Conservation (phyloP, 768 basidiomycete genomes). For the Suillus fuscotomentosus region DNA sequence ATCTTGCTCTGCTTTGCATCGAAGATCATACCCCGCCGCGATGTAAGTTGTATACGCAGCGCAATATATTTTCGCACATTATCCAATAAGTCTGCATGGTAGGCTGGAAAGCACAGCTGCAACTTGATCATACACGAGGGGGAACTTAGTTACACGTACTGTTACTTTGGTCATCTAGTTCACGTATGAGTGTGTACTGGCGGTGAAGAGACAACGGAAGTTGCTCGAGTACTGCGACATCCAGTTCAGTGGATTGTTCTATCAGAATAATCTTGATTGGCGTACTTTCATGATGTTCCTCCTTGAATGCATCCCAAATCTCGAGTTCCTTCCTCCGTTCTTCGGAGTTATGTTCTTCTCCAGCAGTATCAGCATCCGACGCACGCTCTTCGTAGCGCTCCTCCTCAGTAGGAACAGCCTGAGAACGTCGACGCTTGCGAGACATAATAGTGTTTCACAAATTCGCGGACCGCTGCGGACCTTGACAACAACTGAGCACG, state of each 20-base stretch:
- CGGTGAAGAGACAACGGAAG: conserved; percentile 73
- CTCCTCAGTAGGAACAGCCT: conserved; percentile 33
- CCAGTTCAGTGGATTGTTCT: conserved; percentile 1
- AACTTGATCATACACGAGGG: conserved; percentile 7
- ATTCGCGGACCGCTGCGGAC: not conserved
- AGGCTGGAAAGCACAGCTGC: conserved; percentile 27
- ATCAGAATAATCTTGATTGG: not conserved
- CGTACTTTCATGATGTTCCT: conserved; percentile 78
- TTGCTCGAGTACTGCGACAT: conserved; percentile 65
- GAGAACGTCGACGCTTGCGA: conserved; percentile 51
- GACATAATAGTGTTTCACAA: conserved; percentile 11
- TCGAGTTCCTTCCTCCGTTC: conserved; percentile 54
- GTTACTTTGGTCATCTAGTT: conserved; percentile 66
- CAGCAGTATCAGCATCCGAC: conserved; percentile 9
- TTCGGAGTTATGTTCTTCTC: conserved; percentile 15
- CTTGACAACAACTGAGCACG: not conserved
- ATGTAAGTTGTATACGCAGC: conserved; percentile 30
- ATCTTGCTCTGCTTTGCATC: not conserved
- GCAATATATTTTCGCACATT: conserved; percentile 48
- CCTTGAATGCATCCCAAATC: conserved; percentile 73
- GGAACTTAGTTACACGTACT: conserved; percentile 35
- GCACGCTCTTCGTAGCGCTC: conserved; percentile 13
- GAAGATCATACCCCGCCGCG: not conserved
- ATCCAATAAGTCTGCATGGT: conserved; percentile 40
- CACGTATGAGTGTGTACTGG: conserved; percentile 65